These are phyloP conservation scores for Fusarium foetens DNA, from an alignment of 2,329 filamentous ascomycete species.

Conservation along the genomic window DNA sequence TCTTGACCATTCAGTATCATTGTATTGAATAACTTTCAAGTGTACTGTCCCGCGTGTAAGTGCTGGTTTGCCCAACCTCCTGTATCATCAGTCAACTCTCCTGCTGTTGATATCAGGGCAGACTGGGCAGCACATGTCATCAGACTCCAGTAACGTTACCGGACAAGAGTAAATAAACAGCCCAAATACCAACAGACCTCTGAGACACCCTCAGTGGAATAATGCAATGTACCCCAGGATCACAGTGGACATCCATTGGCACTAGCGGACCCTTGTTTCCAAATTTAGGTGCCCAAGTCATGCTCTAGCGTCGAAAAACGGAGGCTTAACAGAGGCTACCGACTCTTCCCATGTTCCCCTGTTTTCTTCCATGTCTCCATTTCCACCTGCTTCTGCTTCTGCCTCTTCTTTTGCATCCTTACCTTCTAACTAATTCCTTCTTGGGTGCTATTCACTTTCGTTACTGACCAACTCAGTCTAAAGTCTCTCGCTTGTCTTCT, in stretches of 20 bases:
- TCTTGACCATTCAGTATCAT: neutral
- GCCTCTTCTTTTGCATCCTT: constrained; percentile 4
- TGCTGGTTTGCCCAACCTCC: neutral
- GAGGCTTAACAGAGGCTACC: constrained; percentile 12
- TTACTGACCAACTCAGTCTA: constrained; percentile 21
- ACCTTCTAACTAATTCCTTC: constrained; percentile 8
- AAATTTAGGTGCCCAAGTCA: constrained; percentile 21
- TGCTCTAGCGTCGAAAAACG: constrained; percentile 19
- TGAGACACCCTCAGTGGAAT: neutral
- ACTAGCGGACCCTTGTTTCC: constrained; percentile 23
- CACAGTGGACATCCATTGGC: constrained; percentile 5
- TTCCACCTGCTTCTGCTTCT: constrained; percentile 1
- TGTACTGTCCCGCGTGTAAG: neutral
- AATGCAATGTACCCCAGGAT: constrained; percentile 7
- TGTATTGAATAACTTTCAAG: neutral
- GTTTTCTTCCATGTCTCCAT: constrained; percentile 17
- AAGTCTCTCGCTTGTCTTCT: constrained; percentile 26
- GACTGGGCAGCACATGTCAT: neutral
- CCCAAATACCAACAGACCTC: neutral
- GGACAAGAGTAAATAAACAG: neutral
- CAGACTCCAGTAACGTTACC: neutral
- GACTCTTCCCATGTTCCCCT: constrained; percentile 21
- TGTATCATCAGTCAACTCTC: neutral
- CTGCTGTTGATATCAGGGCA: neutral
- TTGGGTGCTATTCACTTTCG: constrained; percentile 18